A percentile compares a stretch with the other conserved stretches of the same genome.
Conservation (phyloP, 106 monocot species). For the Dendrobium officinale region DNA sequence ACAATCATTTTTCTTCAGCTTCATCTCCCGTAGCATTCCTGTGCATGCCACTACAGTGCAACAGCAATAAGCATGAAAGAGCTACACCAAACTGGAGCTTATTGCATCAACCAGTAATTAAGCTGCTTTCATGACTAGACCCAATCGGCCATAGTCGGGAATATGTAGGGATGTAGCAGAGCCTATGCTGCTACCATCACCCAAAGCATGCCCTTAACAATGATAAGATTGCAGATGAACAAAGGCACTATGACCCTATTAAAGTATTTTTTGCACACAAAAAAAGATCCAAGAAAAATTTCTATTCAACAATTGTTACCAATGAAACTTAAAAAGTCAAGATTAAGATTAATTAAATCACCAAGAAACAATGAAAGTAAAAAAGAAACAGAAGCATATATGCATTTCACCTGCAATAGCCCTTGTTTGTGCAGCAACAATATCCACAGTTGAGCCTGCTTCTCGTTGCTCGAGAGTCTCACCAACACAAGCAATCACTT, state of each 20-base stretch:
- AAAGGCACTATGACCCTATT: background rate
- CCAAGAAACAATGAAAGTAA: background rate
- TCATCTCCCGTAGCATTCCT: too few species aligned
- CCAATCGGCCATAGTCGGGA: too few species aligned
- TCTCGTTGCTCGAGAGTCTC: conserved; percentile 92
- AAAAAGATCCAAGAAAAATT: background rate
- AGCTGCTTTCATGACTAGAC: too few species aligned
- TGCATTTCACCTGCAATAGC: conserved; percentile 63
- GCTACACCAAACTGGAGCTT: too few species aligned
- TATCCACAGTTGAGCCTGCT: conserved; percentile 71
- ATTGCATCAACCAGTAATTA: too few species aligned
- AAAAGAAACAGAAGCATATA: background rate
- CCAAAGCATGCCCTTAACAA: background rate
- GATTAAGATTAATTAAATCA: background rate
- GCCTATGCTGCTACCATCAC: too few species aligned
- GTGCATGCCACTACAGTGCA: too few species aligned
- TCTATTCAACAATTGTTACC: background rate
- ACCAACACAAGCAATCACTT: conserved; percentile 96
- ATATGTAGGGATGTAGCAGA: too few species aligned
- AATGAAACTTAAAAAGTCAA: background rate
- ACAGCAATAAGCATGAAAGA: too few species aligned
- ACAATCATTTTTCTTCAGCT: too few species aligned
- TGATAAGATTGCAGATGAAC: background rate
- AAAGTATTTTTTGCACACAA: background rate
- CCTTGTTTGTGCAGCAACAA: conserved; percentile 88